phyloP scores from a whole-genome alignment of 192 early-diverging fungal species.

The Chytriomyces confervae region DNA sequence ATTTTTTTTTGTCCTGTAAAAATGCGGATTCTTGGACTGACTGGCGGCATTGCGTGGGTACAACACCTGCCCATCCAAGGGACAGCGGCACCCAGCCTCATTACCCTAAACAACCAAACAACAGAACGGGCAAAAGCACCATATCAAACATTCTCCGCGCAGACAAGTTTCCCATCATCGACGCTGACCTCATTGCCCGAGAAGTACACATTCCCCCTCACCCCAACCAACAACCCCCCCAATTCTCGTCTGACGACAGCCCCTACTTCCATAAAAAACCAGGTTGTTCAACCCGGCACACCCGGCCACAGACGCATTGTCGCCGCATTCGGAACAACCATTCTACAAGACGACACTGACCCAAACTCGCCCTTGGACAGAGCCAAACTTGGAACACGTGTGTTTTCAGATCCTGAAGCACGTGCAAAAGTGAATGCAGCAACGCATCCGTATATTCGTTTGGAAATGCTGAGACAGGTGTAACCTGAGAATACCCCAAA shows the following conservation, averaged over 20 bases:
- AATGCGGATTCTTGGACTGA: conserved; percentile 93
- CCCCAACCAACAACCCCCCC: no score
- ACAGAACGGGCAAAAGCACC: conserved; percentile 79
- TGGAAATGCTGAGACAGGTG: conserved; percentile 77
- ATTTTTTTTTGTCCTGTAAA: no score
- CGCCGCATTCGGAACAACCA: conserved; percentile 72
- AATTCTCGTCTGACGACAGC: no score
- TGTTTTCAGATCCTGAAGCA: conserved; percentile 77
- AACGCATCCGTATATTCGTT: conserved; percentile 86
- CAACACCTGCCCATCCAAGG: conserved; percentile 56
- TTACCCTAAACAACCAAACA: neutral
- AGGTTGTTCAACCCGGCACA: conserved; percentile 71
- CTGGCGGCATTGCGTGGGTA: conserved; percentile 85
- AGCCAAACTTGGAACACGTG: conserved; percentile 74
- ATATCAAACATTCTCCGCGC: conserved; percentile 56
- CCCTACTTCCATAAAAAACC: no score
- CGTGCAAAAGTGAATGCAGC: conserved; percentile 78
- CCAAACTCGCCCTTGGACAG: conserved; percentile 63
- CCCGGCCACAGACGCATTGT: conserved; percentile 76
- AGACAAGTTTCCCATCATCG: conserved; percentile 75
- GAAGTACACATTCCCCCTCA: conserved; percentile 59
- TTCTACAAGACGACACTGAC: conserved; percentile 60
- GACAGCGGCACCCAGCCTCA: neutral
- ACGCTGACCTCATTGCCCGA: conserved; percentile 90
- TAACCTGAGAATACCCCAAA: no score